Percentiles rank a stretch among this genome's conserved stretches.
These are phyloP conservation scores for Populus pruinosa DNA, from an alignment of 345 rosid species.

Conservation along the genomic window DNA sequence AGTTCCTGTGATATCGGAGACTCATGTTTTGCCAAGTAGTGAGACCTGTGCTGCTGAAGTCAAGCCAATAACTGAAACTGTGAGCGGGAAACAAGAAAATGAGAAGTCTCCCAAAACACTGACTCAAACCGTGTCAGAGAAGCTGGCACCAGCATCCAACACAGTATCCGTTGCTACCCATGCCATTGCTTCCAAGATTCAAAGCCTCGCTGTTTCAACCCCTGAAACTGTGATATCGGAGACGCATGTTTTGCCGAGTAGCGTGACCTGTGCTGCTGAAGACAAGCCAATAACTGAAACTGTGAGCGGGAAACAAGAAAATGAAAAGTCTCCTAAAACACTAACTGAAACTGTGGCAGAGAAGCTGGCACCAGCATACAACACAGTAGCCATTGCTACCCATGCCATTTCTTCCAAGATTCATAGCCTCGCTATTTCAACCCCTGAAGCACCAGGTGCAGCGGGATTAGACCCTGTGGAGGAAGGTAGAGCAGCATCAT, in stretches of 20 bases:
- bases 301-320: slow-evolving; percentile 29
- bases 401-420: slow-evolving; percentile 44
- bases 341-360: slow-evolving; percentile 37
- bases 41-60: neutral
- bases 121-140: slow-evolving; percentile 38
- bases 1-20: slow-evolving; percentile 40
- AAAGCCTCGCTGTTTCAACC: slow-evolving; percentile 38
- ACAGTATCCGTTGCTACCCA: slow-evolving; percentile 43
- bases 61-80: slow-evolving; percentile 26
- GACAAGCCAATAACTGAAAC: slow-evolving; percentile 25
- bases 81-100: slow-evolving; percentile 29
- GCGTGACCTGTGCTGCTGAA: slow-evolving; percentile 5
- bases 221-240: slow-evolving; percentile 25
- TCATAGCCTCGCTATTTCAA: slow-evolving; percentile 40
- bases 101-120: slow-evolving; percentile 29
- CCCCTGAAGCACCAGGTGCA: slow-evolving; percentile 13
- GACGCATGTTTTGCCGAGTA: slow-evolving; percentile 23
- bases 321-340: slow-evolving; percentile 26
- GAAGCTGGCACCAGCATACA: slow-evolving; percentile 50
- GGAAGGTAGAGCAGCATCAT: neutral
- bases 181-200: slow-evolving; percentile 46
- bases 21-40: slow-evolving; percentile 31
- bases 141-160: slow-evolving; percentile 47
- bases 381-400: slow-evolving; percentile 44
- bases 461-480: neutral